Evolutionary conservation across 148 eudicot species (phyloP).

Genomic region (Vaccinium darrowii): DNA sequence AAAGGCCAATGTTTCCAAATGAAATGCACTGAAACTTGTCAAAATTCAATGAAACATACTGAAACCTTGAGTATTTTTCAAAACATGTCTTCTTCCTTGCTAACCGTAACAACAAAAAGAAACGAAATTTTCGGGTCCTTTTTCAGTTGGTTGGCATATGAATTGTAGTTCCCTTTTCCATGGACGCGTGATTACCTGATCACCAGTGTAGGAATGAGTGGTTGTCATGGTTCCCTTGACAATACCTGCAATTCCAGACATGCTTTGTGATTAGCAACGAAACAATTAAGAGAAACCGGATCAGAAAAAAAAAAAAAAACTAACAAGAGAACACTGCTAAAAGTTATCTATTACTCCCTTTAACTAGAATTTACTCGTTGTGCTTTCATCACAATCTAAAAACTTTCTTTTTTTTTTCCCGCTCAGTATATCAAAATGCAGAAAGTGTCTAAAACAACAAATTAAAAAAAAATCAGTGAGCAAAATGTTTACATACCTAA

Average conservation of each 20-base stretch:
- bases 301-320: too few relatives aligned
- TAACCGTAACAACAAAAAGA: background rate
- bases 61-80: background rate
- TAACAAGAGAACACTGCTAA: too few relatives aligned
- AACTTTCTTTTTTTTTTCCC: background rate
- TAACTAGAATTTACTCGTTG: background rate
- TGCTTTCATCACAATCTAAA: background rate
- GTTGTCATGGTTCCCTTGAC: slow-evolving; percentile 99
- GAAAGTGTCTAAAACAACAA: background rate
- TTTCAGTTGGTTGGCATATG: too few relatives aligned
- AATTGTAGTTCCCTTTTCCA: background rate
- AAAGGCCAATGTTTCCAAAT: background rate
- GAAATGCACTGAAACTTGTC: background rate
- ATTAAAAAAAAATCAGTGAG: background rate
- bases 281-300: background rate
- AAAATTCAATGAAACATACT: background rate
- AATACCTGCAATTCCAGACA: slow-evolving; percentile 55
- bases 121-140: background rate
- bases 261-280: background rate
- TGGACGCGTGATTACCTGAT: slow-evolving; percentile 57
- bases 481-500: slow-evolving; percentile 44
- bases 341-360: background rate
- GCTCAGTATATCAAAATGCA: background rate
- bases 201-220: slow-evolving; percentile 99
- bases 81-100: background rate